These are phyloP conservation scores for Luffa aegyptiaca DNA, from an alignment of 306 rosid species.

Conservation along the genomic window DNA sequence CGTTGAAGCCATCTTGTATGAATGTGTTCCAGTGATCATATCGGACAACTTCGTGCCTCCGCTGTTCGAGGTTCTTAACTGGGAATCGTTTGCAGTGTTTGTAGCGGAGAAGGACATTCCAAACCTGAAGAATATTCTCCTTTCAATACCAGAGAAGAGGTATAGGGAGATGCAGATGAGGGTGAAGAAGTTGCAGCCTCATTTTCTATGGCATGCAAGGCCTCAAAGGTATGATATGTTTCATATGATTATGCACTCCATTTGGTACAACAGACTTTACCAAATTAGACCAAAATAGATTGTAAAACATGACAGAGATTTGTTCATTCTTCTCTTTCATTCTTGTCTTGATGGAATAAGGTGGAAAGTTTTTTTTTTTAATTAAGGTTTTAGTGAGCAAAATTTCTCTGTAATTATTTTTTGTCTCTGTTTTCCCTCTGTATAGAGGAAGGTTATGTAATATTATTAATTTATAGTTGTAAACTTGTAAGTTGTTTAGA, in stretches of 20 bases:
- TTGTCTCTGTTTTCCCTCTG: not conserved
- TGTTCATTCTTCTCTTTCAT: not conserved
- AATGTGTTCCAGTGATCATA: constrained; percentile 84
- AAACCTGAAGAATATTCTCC: constrained; percentile 57
- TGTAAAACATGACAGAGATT: not conserved
- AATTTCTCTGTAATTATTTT: not conserved
- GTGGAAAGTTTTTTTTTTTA: not conserved
- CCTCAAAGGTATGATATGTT: constrained; percentile 84
- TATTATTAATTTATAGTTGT: not conserved
- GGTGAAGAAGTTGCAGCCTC: constrained; percentile 70
- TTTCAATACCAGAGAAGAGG: constrained; percentile 56
- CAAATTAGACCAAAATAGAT: not conserved
- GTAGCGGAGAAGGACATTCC: constrained; percentile 67
- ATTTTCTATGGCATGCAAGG: constrained; percentile 79
- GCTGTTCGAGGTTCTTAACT: constrained; percentile 61
- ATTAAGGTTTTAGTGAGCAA: not conserved
- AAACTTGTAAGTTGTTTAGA: too few relatives aligned
- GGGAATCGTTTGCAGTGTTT: constrained; percentile 92
- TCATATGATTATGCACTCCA: constrained; percentile 86
- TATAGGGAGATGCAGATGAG: constrained; percentile 68
- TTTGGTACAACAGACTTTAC: constrained; percentile 63
- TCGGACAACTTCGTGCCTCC: constrained; percentile 97
- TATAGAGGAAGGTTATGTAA: not conserved
- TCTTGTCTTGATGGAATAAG: not conserved
- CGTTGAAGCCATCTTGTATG: constrained; percentile 72